Conservation (phyloP, 2,329 filamentous ascomycete genomes). For the Sporothrix inflata region DNA sequence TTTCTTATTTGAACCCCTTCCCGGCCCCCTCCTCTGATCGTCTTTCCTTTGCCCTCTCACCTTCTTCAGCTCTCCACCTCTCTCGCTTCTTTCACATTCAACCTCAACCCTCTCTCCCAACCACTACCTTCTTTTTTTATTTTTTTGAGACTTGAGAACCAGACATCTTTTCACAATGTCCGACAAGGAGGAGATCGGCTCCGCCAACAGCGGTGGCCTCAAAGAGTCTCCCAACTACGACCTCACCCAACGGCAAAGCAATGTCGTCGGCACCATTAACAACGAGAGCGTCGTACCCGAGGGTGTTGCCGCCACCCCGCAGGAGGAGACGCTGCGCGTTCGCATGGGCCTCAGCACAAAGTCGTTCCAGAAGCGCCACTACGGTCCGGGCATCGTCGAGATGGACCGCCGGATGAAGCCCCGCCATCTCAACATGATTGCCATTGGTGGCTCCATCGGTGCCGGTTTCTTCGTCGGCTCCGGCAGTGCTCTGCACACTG, state of each 20-base stretch:
- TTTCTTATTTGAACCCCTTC: conserved; percentile 25
- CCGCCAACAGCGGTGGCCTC: not conserved
- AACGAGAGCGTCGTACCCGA: not conserved
- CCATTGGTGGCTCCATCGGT: conserved; percentile 56
- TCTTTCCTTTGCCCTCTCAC: not conserved
- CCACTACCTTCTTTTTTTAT: not conserved
- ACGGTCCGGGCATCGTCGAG: conserved; percentile 43
- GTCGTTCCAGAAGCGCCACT: conserved; percentile 49
- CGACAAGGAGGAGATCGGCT: conserved; percentile 29
- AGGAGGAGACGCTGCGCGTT: conserved; percentile 42
- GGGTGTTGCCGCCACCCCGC: conserved; percentile 22
- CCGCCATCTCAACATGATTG: conserved; percentile 37
- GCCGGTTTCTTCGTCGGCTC: conserved; percentile 66
- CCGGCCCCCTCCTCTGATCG: conserved; percentile 16
- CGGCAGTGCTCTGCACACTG: conserved; percentile 52
- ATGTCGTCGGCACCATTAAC: conserved; percentile 4
- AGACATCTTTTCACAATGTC: conserved; percentile 23
- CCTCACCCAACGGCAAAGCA: conserved; percentile 8
- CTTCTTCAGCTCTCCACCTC: conserved; percentile 13
- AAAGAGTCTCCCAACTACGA: conserved; percentile 23
- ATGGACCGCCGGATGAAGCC: conserved; percentile 42
- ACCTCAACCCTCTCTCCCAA: not conserved
- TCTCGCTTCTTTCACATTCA: not conserved
- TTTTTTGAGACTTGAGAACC: not conserved
- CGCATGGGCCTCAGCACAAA: conserved; percentile 48